Percentiles rank a stretch among this genome's conserved stretches.
phyloP scores from a whole-genome alignment of 148 eudicot species.

The Amaranthus hypochondriacus region DNA sequence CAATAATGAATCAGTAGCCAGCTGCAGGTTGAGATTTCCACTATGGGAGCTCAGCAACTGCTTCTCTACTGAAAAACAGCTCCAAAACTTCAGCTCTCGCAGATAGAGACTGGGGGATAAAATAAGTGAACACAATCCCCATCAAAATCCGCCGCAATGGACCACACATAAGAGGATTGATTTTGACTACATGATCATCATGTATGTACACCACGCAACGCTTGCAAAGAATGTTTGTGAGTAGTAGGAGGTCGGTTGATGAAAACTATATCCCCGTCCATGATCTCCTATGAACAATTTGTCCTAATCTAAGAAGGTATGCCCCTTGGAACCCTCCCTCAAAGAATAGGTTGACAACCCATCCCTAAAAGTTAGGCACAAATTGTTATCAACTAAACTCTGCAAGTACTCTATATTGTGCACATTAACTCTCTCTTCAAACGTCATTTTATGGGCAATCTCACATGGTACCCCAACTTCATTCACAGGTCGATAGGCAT shows the following conservation, averaged over 20 bases:
- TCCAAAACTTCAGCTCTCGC: constrained; percentile 92
- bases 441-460: constrained; percentile 79
- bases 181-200: constrained; percentile 78
- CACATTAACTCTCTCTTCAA: constrained; percentile 77
- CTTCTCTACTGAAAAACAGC: constrained; percentile 90
- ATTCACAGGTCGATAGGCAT: constrained; percentile 66
- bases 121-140: constrained; percentile 95
- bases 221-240: constrained; percentile 91
- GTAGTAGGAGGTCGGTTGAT: constrained; percentile 96
- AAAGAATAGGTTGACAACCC: constrained; percentile 66
- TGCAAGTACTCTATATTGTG: constrained; percentile 67
- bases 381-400: constrained; percentile 71
- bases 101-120: constrained; percentile 84
- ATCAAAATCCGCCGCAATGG: constrained; percentile 97
- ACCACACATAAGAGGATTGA: constrained; percentile 88
- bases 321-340: constrained; percentile 94
- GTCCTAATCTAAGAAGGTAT: constrained; percentile 80
- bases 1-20: constrained; percentile 66
- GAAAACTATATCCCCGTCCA: constrained; percentile 93
- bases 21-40: constrained; percentile 84
- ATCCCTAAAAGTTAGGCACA: constrained; percentile 74
- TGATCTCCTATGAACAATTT: constrained; percentile 71
- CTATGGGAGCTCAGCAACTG: constrained; percentile 89
- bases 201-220: constrained; percentile 72
- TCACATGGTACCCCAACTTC: constrained; percentile 90